phyloP scores from a whole-genome alignment of 352 stramenopile species.

The Globisporangium iwayamae region DNA sequence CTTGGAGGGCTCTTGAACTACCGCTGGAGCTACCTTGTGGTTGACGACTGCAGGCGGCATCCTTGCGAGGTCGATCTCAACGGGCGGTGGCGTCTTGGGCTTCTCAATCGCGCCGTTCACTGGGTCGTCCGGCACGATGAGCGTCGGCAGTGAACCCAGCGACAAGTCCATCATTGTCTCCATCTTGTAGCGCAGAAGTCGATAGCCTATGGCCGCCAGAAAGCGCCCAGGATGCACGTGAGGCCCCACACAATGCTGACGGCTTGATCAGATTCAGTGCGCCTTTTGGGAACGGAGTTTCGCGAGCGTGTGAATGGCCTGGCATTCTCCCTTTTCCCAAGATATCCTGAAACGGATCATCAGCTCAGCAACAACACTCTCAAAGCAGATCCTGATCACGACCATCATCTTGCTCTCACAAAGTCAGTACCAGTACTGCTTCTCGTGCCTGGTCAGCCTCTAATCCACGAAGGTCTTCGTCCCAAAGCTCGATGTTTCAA shows the following conservation, averaged over 20 bases:
- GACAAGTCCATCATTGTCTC: conserved; percentile 19
- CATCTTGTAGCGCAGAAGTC: background rate
- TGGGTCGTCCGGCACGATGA: conserved; percentile 71
- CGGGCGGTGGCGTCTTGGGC: conserved; percentile 47
- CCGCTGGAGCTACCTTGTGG: conserved; percentile 3
- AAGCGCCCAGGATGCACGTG: background rate
- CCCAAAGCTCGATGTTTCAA: no score
- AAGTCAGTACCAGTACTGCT: no score
- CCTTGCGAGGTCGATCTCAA: conserved; percentile 20
- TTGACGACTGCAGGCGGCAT: conserved; percentile 6
- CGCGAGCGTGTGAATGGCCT: background rate
- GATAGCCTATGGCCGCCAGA: background rate
- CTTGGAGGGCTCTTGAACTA: background rate
- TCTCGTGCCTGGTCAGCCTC: no score
- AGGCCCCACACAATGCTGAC: background rate
- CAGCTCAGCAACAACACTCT: background rate
- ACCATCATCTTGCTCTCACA: no score
- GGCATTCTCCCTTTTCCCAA: background rate
- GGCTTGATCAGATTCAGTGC: background rate
- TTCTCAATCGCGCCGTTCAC: conserved; percentile 60
- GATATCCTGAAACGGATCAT: background rate
- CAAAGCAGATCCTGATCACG: background rate
- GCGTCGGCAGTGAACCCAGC: conserved; percentile 45
- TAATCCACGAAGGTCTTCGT: no score
- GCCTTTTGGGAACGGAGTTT: background rate